phyloP scores from a whole-genome alignment of 1,139 yeast species.

The Geotrichum restrictum region DNA sequence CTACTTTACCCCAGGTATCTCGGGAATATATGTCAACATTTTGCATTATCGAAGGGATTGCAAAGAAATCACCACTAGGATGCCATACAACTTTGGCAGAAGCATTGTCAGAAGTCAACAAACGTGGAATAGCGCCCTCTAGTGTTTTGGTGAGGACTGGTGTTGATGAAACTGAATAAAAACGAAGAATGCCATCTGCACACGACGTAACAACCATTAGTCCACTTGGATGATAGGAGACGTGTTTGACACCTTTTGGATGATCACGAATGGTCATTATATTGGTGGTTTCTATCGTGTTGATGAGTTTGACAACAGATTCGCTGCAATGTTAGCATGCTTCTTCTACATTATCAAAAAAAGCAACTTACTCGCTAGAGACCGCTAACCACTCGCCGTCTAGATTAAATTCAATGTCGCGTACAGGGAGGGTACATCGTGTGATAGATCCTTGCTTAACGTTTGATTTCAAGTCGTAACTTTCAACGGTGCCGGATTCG shows the following conservation, averaged over 20 bases:
- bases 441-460: constrained; percentile 29
- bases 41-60: constrained; percentile 49
- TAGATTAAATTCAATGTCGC: constrained; percentile 63
- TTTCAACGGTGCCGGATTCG: constrained; percentile 39
- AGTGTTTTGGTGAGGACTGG: constrained; percentile 46
- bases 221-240: constrained; percentile 60
- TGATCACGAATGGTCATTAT: constrained; percentile 36
- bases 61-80: constrained; percentile 60
- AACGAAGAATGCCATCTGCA: constrained; percentile 61
- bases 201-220: constrained; percentile 60
- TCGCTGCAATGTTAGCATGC: background rate
- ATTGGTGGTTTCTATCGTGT: constrained; percentile 13
- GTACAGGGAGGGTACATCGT: constrained; percentile 55
- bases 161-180: constrained; percentile 55
- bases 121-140: constrained; percentile 36
- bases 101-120: constrained; percentile 41
- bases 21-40: constrained; percentile 38
- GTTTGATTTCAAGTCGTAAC: constrained; percentile 33
- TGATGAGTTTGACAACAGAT: constrained; percentile 12
- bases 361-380: constrained; percentile 64
- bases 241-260: constrained; percentile 50
- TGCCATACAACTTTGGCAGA: constrained; percentile 53
- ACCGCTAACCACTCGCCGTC: constrained; percentile 65
- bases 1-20: constrained; percentile 24
- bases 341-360: background rate